These are phyloP conservation scores for Plasmodium relictum DNA, from an alignment of 169 alveolate species.

Conservation along the genomic window DNA sequence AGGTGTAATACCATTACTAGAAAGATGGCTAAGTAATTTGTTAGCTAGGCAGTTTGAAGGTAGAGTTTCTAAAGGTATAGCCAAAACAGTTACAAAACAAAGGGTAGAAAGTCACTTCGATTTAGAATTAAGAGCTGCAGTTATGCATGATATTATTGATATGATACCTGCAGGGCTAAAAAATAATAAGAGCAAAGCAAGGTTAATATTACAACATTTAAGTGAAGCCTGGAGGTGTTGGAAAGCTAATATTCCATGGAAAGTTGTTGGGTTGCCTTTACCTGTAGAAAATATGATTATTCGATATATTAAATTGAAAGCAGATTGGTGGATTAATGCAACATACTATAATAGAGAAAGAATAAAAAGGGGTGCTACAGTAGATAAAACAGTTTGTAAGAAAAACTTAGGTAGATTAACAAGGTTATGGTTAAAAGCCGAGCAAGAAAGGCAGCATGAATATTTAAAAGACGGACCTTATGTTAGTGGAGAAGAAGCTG, in stretches of 20 bases:
- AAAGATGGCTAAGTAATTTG: constrained; percentile 99
- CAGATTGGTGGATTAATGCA: constrained; percentile 99
- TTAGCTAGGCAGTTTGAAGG: constrained; percentile 99
- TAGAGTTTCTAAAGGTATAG: constrained; percentile 97
- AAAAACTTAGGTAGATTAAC: constrained; percentile 99
- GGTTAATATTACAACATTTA: constrained; percentile 98
- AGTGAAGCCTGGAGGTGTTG: constrained; percentile 99
- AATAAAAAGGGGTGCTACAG: constrained; percentile 99
- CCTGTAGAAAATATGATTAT: constrained; percentile 99
- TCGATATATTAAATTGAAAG: constrained; percentile 98
- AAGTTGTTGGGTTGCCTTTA: constrained; percentile 99
- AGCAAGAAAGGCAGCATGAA: constrained; percentile 99
- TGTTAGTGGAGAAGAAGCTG: constrained; percentile 99
- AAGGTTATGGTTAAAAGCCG: constrained; percentile 98
- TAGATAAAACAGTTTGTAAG: constrained; percentile 99
- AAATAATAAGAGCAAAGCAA: constrained; percentile 95
- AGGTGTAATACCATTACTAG: constrained; percentile 99
- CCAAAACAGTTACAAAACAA: constrained; percentile 99
- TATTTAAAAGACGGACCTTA: constrained; percentile 99
- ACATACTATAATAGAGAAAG: constrained; percentile 99
- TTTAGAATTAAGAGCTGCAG: constrained; percentile 99
- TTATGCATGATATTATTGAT: constrained; percentile 99
- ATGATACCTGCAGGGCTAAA: constrained; percentile 99
- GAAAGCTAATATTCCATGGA: constrained; percentile 99
- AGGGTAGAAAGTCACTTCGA: constrained; percentile 99